Conservation (phyloP, 1,284 basidiomycete genomes). For the Apiotrichum veenhuisii region DNA sequence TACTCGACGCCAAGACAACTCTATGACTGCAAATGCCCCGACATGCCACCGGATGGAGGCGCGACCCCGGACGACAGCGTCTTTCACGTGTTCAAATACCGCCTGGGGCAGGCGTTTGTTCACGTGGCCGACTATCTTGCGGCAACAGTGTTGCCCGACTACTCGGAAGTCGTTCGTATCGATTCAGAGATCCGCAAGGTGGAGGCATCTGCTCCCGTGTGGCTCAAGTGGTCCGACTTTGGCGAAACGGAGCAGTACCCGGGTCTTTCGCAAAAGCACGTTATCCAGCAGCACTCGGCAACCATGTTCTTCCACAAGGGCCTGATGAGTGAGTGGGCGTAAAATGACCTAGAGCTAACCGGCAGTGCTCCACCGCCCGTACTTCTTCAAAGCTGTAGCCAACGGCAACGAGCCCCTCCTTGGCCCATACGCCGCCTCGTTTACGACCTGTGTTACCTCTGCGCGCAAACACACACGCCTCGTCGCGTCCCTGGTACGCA, state of each 20-base stretch:
- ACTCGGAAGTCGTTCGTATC: constrained; percentile 20
- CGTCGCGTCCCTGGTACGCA: constrained; percentile 15
- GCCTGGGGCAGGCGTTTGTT: constrained; percentile 17
- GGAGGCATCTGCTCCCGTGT: constrained; percentile 19
- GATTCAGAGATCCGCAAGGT: constrained; percentile 20
- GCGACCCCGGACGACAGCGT: constrained; percentile 11
- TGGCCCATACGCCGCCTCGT: constrained; percentile 21
- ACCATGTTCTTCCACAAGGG: constrained; percentile 27
- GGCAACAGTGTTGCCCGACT: constrained; percentile 21
- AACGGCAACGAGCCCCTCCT: constrained; percentile 20
- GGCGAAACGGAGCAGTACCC: constrained; percentile 2
- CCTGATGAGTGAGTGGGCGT: constrained; percentile 13
- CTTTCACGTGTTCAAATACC: constrained; percentile 25
- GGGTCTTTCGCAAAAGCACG: constrained; percentile 11
- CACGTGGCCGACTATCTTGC: constrained; percentile 23
- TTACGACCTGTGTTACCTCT: constrained; percentile 25
- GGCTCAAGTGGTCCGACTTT: constrained; percentile 23
- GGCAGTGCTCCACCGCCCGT: constrained; percentile 22
- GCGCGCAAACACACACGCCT: constrained; percentile 24
- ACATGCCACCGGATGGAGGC: constrained; percentile 11
- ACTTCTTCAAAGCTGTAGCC: constrained; percentile 23
- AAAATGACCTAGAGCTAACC: neutral
- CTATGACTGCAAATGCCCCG: constrained; percentile 16
- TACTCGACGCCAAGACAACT: constrained; percentile 24
- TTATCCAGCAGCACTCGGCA: constrained; percentile 25